Evolutionary conservation across 2,329 filamentous ascomycete genomes (phyloP).

Genomic region (Microcyclospora tardicrescens): DNA sequence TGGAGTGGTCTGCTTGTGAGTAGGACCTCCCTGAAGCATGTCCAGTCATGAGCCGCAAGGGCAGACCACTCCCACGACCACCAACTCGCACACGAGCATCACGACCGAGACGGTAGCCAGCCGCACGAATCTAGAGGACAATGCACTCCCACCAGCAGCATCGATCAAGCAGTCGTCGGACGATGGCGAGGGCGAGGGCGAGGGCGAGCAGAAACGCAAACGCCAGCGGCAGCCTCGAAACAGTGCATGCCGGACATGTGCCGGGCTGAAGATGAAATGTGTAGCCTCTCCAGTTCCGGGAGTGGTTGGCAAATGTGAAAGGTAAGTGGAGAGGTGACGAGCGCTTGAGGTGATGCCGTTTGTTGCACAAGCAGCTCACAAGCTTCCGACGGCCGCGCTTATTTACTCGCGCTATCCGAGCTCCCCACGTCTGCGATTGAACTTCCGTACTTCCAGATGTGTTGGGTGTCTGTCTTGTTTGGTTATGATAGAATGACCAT

Average conservation of each 20-base stretch:
- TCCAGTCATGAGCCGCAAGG: too few relatives aligned
- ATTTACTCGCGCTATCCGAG: neutral
- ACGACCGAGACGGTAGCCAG: too few relatives aligned
- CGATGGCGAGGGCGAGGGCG: too few relatives aligned
- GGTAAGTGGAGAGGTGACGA: constrained; percentile 4
- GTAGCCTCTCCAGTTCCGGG: constrained; percentile 2
- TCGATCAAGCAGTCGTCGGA: too few relatives aligned
- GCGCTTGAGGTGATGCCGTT: neutral
- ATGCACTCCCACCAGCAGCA: too few relatives aligned
- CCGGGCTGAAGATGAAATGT: constrained; percentile 18
- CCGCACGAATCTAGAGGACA: too few relatives aligned
- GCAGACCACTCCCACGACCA: too few relatives aligned
- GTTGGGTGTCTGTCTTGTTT: neutral
- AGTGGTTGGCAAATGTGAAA: constrained; percentile 4
- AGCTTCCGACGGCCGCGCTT: neutral
- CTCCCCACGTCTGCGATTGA: constrained; percentile 1
- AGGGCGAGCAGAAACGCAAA: constrained; percentile 4
- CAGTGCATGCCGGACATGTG: constrained; percentile 16
- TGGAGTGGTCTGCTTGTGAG: too few relatives aligned
- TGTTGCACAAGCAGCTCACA: neutral
- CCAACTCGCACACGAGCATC: too few relatives aligned
- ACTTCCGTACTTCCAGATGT: neutral
- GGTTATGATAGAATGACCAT: neutral
- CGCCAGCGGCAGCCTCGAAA: constrained; percentile 17
- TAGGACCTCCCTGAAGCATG: too few relatives aligned